Percentiles rank a stretch among this genome's conserved stretches.
These are phyloP conservation scores for Claviceps capensis DNA, from an alignment of 2,329 filamentous ascomycete species.

Conservation along the genomic window DNA sequence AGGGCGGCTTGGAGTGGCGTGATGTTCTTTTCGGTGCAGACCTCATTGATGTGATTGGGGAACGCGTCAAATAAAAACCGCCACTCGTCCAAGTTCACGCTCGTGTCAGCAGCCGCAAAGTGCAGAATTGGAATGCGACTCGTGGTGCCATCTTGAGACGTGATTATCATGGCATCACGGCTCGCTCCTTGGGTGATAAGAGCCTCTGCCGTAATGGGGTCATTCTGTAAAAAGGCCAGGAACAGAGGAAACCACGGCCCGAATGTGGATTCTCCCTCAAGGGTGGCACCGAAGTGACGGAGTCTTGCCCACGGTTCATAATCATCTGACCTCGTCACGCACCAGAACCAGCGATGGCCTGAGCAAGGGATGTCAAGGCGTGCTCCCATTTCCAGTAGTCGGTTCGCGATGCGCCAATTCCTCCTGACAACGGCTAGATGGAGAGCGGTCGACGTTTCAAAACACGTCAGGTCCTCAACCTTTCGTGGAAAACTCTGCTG, in stretches of 20 bases:
- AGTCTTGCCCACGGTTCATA: neutral
- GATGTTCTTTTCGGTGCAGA: neutral
- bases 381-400: neutral
- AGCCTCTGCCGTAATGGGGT: neutral
- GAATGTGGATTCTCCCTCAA: no score
- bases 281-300: neutral
- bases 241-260: constrained; percentile 1
- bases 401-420: neutral
- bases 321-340: neutral
- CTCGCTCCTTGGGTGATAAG: neutral
- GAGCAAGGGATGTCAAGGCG: neutral
- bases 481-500: neutral
- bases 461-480: neutral
- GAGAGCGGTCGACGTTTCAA: neutral
- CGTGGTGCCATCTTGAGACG: no score
- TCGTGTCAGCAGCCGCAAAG: neutral
- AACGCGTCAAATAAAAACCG: neutral
- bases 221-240: neutral
- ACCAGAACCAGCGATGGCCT: neutral
- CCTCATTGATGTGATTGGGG: neutral
- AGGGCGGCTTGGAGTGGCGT: neutral
- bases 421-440: neutral
- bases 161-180: neutral
- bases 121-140: neutral
- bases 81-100: neutral